Percentiles rank a stretch among this genome's conserved stretches.
phyloP scores from a whole-genome alignment of 2,329 filamentous ascomycete species.

The Penicillium sp. region DNA sequence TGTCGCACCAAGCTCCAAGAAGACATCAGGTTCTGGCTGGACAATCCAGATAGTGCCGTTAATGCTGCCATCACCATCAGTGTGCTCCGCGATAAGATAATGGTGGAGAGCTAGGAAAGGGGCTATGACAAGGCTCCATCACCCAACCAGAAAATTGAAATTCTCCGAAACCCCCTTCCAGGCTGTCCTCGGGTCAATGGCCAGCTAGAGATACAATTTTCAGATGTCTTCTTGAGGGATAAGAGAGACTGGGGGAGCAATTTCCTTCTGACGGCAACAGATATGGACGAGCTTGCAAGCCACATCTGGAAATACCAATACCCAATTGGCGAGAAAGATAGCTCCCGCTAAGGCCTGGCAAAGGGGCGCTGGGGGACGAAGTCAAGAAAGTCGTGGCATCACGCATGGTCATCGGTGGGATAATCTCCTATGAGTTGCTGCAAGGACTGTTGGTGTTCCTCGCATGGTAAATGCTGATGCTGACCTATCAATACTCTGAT shows the following conservation, averaged over 20 bases:
- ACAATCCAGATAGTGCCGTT: not conserved
- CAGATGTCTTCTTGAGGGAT: not conserved
- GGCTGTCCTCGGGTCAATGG: conserved; percentile 2
- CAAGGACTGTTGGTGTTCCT: not conserved
- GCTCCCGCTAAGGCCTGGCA: too few species aligned
- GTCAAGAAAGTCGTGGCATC: not conserved
- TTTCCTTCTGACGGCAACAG: not conserved
- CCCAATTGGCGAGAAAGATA: too few species aligned
- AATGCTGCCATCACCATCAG: conserved; percentile 4
- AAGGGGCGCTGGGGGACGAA: not conserved
- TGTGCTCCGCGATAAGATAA: not conserved
- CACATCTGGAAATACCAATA: too few species aligned
- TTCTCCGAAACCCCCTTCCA: not conserved
- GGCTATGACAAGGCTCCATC: not conserved
- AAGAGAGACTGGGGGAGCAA: not conserved
- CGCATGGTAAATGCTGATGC: not conserved
- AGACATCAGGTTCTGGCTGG: conserved; percentile 10
- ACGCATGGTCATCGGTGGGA: not conserved
- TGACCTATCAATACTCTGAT: not conserved
- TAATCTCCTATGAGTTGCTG: not conserved
- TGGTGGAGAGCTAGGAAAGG: not conserved
- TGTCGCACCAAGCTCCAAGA: not conserved
- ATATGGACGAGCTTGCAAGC: not conserved
- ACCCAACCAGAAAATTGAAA: conserved; percentile 4
- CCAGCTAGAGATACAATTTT: conserved; percentile 2